Evolutionary conservation across 768 basidiomycete genomes (phyloP), one percentile per base, ranked within the genome.

Genomic region (Amanita thiersii): DNA sequence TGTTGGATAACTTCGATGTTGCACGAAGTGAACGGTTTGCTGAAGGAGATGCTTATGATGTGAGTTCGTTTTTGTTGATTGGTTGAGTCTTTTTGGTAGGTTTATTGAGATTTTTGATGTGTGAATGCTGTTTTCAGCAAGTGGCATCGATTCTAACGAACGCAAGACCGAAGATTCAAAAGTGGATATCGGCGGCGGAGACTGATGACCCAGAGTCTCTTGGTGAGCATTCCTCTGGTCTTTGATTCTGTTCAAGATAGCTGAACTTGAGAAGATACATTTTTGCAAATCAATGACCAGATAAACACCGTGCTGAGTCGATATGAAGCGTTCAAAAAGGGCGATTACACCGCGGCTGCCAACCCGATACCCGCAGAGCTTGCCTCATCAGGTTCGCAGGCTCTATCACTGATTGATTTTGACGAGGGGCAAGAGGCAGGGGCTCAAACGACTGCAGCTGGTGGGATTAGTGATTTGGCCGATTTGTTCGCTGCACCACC

Each of bases 211-310:
- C 89, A 2, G 90, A 92, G 49, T 86, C 89, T 23, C 75, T 97
- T 50, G 86, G 90, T 92, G 53, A 46, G 75, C 29, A 32, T 37
- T 37, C 4, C 11, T 62, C n/a, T n/a, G n/a, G 11, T 11, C 9
- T n/a, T 5, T 23, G 18, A 6, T 5, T 18, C 19, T 14, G 31
- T 10, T 21, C 21, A 36, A 14, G 31, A n/a, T 24, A n/a, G 18
- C 5, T 29, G 36, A 45, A 30, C 37, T 29, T 36, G n/a, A 7
- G 10, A 53, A 91, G 93, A 93, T 47, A 90, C 90, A 2, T 85
- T 96, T 58, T 68, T 99, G 12, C 79, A 98, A 58, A 93, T 93
- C 47, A 99, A 99, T 59, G 96, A 99, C 61, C 87, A 96, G 54
- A 92, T 99, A 62, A 99, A 99, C 64, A 86, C 78, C 14, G 90